Evolutionary conservation across 1,284 basidiomycete species (phyloP).

Genomic region (Fomitopsis pinicola): DNA sequence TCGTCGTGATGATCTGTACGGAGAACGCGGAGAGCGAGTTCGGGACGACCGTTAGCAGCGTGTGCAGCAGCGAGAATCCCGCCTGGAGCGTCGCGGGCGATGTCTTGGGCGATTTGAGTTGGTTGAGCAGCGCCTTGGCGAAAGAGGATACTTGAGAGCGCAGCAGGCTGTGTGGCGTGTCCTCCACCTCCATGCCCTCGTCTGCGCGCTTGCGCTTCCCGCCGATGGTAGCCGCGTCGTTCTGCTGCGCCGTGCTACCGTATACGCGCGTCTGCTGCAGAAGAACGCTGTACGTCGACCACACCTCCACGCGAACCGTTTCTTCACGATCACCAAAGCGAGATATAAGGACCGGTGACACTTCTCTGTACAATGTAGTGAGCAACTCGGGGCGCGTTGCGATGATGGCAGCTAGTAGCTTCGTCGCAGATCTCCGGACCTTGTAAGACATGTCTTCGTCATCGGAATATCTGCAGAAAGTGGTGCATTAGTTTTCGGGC

Average conservation of each 20-base stretch:
- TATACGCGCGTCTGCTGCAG: slow-evolving; percentile 83
- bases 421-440: slow-evolving; percentile 90
- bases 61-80: slow-evolving; percentile 77
- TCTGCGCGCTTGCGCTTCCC: slow-evolving; percentile 76
- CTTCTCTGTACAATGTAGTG: slow-evolving; percentile 71
- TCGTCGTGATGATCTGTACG: slow-evolving; percentile 53
- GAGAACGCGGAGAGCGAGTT: slow-evolving; percentile 80
- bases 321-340: slow-evolving; percentile 95
- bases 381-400: slow-evolving; percentile 87
- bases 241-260: slow-evolving; percentile 50
- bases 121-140: slow-evolving; percentile 79
- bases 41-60: slow-evolving; percentile 76
- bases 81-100: slow-evolving; percentile 78
- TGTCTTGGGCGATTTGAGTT: slow-evolving; percentile 80
- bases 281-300: slow-evolving; percentile 80
- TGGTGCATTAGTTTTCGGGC: not conserved
- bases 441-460: slow-evolving; percentile 99
- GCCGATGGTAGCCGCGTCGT: slow-evolving; percentile 49
- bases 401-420: slow-evolving; percentile 82
- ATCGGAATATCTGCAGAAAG: slow-evolving; percentile 75
- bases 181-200: slow-evolving; percentile 74
- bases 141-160: slow-evolving; percentile 73
- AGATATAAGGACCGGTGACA: slow-evolving; percentile 85
- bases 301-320: slow-evolving; percentile 92
- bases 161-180: slow-evolving; percentile 70